These are phyloP conservation scores for Syzygium aromaticum DNA, from an alignment of 345 rosid genomes.

Conservation along the genomic window DNA sequence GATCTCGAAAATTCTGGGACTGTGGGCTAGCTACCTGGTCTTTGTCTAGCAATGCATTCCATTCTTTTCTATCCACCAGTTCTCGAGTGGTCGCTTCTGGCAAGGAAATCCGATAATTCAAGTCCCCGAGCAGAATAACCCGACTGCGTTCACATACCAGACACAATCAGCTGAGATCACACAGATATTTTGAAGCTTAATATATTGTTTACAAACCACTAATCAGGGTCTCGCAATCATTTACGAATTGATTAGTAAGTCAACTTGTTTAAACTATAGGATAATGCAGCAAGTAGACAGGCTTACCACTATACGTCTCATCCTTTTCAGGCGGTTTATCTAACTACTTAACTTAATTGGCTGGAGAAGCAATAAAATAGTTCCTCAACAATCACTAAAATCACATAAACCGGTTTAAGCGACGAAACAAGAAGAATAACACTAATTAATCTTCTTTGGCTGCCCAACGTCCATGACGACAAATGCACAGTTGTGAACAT, in stretches of 20 bases:
- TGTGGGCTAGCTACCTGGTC: constrained; percentile 1
- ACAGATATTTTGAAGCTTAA: background rate
- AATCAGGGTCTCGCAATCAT: background rate
- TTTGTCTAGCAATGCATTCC: constrained; percentile 2
- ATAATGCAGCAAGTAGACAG: background rate
- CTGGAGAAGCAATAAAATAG: background rate
- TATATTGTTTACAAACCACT: background rate
- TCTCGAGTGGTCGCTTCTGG: background rate
- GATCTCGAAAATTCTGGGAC: background rate
- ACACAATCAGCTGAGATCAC: background rate
- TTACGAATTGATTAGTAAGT: constrained; percentile 49
- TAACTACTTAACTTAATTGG: background rate
- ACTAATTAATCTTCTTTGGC: background rate
- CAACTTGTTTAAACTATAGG: constrained; percentile 7
- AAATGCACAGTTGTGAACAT: constrained; percentile 14
- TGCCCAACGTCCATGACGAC: constrained; percentile 5
- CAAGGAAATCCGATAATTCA: constrained; percentile 8
- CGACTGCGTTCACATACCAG: background rate
- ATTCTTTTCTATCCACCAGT: background rate
- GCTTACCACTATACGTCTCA: background rate
- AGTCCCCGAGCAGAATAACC: constrained; percentile 6
- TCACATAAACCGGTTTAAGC: background rate
- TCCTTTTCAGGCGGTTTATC: constrained; percentile 1
- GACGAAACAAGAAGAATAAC: background rate
- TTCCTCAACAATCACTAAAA: constrained; percentile 8